phyloP scores from a whole-genome alignment of 2,329 filamentous ascomycete genomes.

The Aspergillus transmontanensis region DNA sequence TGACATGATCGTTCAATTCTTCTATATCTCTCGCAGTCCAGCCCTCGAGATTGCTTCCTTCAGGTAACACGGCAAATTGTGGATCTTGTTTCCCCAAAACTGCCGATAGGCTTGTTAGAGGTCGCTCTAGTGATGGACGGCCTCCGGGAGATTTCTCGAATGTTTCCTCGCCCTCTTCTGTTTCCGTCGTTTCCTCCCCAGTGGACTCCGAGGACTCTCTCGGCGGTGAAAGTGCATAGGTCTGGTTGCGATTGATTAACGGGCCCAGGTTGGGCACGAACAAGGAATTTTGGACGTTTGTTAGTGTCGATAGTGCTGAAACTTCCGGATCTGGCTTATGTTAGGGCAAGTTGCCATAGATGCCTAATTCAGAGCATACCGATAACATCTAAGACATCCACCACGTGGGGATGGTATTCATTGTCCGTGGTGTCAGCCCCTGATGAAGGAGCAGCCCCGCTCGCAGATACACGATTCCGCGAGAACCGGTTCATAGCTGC shows the following conservation, averaged over 20 bases:
- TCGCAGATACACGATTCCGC: conserved; percentile 37
- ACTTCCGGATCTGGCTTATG: conserved; percentile 72
- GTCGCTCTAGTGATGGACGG: conserved; percentile 31
- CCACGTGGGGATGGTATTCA: conserved; percentile 64
- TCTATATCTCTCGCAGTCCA: conserved; percentile 75
- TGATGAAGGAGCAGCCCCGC: conserved; percentile 21
- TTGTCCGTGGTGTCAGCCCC: conserved; percentile 16
- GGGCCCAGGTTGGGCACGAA: conserved; percentile 81
- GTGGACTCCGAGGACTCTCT: conserved; percentile 33
- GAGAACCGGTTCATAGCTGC: conserved; percentile 34
- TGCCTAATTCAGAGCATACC: conserved; percentile 50
- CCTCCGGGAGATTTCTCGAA: conserved; percentile 23
- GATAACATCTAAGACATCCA: conserved; percentile 69
- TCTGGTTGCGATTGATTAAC: conserved; percentile 74
- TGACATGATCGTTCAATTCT: conserved; percentile 81
- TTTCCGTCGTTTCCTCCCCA: conserved; percentile 27
- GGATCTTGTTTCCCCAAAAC: conserved; percentile 68
- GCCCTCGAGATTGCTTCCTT: conserved; percentile 69
- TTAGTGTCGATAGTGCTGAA: conserved; percentile 78
- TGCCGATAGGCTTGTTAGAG: conserved; percentile 65
- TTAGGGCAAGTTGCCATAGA: background rate
- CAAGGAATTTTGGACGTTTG: conserved; percentile 86
- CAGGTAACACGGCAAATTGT: conserved; percentile 78
- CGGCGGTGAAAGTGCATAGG: conserved; percentile 69
- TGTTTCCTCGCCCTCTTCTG: conserved; percentile 29